Evolutionary conservation across 2,329 filamentous ascomycete species (phyloP).

Genomic region (Juglanconis sp.): DNA sequence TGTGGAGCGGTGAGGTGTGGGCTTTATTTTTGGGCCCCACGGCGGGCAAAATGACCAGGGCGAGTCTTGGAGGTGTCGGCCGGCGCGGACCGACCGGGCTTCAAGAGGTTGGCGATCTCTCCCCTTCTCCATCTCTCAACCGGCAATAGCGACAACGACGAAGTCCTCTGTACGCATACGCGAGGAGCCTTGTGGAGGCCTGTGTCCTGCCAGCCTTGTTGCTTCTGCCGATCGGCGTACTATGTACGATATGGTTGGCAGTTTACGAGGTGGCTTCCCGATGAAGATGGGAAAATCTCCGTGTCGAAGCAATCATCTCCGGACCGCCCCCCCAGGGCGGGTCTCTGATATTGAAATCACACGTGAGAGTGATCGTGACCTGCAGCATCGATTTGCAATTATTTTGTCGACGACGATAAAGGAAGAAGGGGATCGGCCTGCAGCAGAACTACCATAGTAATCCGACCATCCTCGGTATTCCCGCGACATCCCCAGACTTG

Average conservation of each 20-base stretch:
- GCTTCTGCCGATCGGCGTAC: neutral
- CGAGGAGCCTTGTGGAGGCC: neutral
- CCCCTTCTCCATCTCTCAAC: neutral
- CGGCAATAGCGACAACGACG: too few species aligned
- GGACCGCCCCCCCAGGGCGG: conserved; percentile 1
- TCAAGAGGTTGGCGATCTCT: neutral
- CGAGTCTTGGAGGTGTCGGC: neutral
- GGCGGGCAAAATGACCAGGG: conserved; percentile 3
- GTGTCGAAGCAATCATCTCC: conserved; percentile 16
- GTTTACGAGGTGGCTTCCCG: conserved; percentile 6
- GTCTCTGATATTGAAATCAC: neutral
- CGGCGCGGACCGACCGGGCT: conserved; percentile 7
- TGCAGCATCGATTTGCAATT: neutral
- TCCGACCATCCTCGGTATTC: too few species aligned
- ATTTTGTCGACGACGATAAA: neutral
- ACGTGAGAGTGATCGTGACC: neutral
- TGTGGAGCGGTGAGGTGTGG: neutral
- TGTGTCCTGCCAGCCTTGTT: neutral
- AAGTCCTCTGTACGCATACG: too few species aligned
- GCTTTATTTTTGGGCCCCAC: conserved; percentile 4
- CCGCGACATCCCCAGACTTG: neutral
- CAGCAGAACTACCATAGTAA: neutral
- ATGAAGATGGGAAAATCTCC: conserved; percentile 14
- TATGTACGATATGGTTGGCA: neutral
- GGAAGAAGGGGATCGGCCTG: neutral